Evolutionary conservation across 371 early-diverging fungal species (phyloP).

Genomic region (Nematocida homosporus): DNA sequence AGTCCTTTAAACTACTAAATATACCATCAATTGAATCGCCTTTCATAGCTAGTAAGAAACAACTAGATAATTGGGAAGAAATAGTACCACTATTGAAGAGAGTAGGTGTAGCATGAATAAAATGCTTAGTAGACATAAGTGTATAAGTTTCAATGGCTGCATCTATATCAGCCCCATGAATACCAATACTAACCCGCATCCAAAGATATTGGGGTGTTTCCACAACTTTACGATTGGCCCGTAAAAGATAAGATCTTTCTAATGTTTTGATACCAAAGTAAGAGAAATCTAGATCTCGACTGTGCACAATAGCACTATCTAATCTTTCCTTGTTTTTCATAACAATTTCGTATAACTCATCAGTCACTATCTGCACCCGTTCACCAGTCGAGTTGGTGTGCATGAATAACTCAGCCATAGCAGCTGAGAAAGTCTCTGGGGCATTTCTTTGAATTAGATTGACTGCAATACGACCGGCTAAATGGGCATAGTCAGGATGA

Average conservation of each 20-base stretch:
- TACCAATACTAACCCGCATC: conserved; percentile 94
- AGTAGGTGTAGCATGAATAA: conserved; percentile 95
- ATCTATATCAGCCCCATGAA: conserved; percentile 85
- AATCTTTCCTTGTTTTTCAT: conserved; percentile 75
- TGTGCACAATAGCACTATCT: conserved; percentile 82
- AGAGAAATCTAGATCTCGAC: conserved; percentile 88
- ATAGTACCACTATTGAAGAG: conserved; percentile 95
- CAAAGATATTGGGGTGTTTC: conserved; percentile 97
- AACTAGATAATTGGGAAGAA: conserved; percentile 84
- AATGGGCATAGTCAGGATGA: conserved; percentile 90
- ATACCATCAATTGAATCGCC: conserved; percentile 85
- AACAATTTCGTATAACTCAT: conserved; percentile 73
- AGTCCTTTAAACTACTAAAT: conserved; percentile 88
- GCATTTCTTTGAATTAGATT: conserved; percentile 93
- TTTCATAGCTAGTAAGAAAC: conserved; percentile 88
- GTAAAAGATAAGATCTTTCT: conserved; percentile 84
- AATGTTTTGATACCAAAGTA: conserved; percentile 98
- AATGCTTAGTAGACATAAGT: conserved; percentile 83
- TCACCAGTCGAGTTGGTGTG: conserved; percentile 68
- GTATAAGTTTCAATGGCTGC: conserved; percentile 89
- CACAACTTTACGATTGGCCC: conserved; percentile 75
- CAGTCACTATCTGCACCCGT: conserved; percentile 74
- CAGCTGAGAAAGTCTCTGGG: conserved; percentile 79
- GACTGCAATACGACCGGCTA: conserved; percentile 92
- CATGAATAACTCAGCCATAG: conserved; percentile 77